These are phyloP conservation scores for Brassica incana DNA, from an alignment of 345 rosid species.

Conservation along the genomic window DNA sequence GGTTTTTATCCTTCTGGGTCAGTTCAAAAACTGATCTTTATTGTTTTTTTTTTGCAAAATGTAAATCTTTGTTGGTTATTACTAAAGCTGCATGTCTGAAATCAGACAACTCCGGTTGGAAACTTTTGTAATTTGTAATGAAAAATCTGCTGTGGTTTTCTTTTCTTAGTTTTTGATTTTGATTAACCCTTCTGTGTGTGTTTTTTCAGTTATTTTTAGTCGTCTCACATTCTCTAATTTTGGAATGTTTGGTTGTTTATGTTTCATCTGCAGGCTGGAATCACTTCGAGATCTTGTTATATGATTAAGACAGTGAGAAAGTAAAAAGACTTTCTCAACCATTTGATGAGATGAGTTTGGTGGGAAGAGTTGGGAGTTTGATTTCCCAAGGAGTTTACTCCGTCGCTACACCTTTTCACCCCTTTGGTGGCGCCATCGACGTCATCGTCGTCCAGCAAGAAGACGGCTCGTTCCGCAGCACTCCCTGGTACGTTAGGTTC, in stretches of 20 bases:
- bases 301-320: slow-evolving; percentile 22
- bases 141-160: neutral
- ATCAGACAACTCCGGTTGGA: slow-evolving; percentile 13
- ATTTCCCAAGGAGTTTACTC: slow-evolving; percentile 86
- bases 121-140: neutral
- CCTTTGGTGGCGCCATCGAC: slow-evolving; percentile 96
- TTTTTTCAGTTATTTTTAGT: neutral
- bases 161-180: neutral
- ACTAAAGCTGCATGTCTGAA: slow-evolving; percentile 22
- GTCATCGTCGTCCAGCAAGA: slow-evolving; percentile 86
- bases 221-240: slow-evolving; percentile 24
- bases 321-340: neutral
- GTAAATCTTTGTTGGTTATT: neutral
- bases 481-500: slow-evolving; percentile 92
- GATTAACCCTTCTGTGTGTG: neutral
- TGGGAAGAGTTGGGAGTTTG: slow-evolving; percentile 83
- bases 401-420: slow-evolving; percentile 94
- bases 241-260: slow-evolving; percentile 31
- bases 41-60: neutral
- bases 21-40: slow-evolving; percentile 22
- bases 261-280: slow-evolving; percentile 29
- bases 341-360: slow-evolving; percentile 70
- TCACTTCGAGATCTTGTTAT: slow-evolving; percentile 11
- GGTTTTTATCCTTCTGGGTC: neutral
- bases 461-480: slow-evolving; percentile 78